These are phyloP conservation scores for Arctium lappa DNA, from an alignment of 129 eudicot genomes.

Conservation along the genomic window DNA sequence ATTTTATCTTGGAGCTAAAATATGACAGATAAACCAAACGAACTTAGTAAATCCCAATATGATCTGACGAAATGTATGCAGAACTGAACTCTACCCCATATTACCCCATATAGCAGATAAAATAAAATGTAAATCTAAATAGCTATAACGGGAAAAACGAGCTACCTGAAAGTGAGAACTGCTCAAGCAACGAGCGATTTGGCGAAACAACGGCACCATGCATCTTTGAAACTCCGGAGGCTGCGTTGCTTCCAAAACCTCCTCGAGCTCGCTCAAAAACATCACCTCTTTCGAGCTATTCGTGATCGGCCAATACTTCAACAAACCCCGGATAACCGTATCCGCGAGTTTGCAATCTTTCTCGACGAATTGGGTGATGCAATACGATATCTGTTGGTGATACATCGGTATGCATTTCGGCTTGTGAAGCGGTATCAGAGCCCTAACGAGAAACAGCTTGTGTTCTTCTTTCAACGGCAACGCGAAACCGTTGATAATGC, in stretches of 20 bases:
- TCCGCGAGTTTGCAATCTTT: slow-evolving; percentile 78
- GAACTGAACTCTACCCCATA: background rate
- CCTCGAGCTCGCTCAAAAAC: slow-evolving; percentile 75
- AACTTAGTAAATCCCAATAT: background rate
- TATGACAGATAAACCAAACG: background rate
- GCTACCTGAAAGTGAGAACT: slow-evolving; percentile 77
- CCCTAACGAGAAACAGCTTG: slow-evolving; percentile 65
- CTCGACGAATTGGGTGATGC: slow-evolving; percentile 72
- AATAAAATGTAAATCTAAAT: background rate
- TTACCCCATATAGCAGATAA: background rate
- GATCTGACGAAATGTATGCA: background rate
- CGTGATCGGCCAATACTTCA: slow-evolving; percentile 76
- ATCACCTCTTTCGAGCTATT: slow-evolving; percentile 68
- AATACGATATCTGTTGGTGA: slow-evolving; percentile 74
- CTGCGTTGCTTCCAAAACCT: slow-evolving; percentile 76
- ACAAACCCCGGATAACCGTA: slow-evolving; percentile 69
- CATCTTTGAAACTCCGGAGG: slow-evolving; percentile 72
- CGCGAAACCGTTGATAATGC: slow-evolving; percentile 74
- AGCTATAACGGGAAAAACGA: background rate
- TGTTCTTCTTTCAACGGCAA: slow-evolving; percentile 78
- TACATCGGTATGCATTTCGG: slow-evolving; percentile 69
- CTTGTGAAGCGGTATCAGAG: slow-evolving; percentile 70
- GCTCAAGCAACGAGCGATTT: slow-evolving; percentile 59
- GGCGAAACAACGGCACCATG: slow-evolving; percentile 72
- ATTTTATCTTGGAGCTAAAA: too few relatives aligned